phyloP scores from a whole-genome alignment of 2,329 filamentous ascomycete genomes.

The Leptographium lundbergii region DNA sequence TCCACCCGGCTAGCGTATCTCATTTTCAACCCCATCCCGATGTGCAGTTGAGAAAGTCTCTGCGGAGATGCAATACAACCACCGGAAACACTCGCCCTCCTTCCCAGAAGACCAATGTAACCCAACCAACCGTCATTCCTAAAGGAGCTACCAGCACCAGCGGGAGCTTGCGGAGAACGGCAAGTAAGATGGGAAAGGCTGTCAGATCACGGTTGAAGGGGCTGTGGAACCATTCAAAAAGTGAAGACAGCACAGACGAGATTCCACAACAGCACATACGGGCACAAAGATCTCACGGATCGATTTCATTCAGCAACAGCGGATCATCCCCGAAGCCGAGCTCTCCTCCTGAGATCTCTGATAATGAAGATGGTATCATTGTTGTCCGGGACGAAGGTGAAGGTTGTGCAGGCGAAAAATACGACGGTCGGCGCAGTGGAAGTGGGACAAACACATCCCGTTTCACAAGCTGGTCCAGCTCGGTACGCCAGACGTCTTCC shows the following conservation, averaged over 20 bases:
- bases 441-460: slow-evolving; percentile 7
- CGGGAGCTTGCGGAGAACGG: slow-evolving; percentile 9
- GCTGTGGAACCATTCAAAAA: slow-evolving; percentile 10
- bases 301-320: slow-evolving; percentile 1
- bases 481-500: slow-evolving; percentile 1
- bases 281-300: slow-evolving; percentile 22
- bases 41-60: slow-evolving; percentile 29
- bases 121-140: neutral
- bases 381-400: neutral
- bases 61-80: slow-evolving; percentile 13
- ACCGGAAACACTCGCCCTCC: slow-evolving; percentile 3
- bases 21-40: neutral
- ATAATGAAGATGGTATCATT: slow-evolving; percentile 1
- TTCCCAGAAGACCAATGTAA: neutral
- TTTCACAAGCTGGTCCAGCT: slow-evolving; percentile 13
- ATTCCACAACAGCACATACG: slow-evolving; percentile 37
- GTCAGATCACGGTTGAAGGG: slow-evolving; percentile 6
- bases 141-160: neutral
- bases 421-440: neutral
- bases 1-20: neutral
- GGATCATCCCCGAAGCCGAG: neutral
- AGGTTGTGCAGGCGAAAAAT: neutral
- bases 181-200: slow-evolving; percentile 9
- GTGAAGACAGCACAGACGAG: slow-evolving; percentile 1
- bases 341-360: slow-evolving; percentile 2